Evolutionary conservation across 371 early-diverging fungal genomes (phyloP).

Genomic region (Rhizomucor pusillus): DNA sequence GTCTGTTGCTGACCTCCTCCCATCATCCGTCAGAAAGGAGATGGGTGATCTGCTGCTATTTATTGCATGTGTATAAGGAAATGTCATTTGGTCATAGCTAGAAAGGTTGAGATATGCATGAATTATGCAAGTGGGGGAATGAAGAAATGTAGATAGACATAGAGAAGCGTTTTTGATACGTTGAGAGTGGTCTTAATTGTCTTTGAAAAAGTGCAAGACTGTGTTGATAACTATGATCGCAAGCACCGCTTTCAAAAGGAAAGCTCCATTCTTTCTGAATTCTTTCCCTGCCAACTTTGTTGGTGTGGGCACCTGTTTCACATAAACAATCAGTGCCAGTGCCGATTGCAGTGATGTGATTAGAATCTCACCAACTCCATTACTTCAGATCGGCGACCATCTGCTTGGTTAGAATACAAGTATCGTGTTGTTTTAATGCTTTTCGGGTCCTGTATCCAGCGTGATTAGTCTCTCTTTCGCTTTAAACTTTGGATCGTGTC

Average conservation of each 20-base stretch:
- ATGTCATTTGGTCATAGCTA: too few species aligned
- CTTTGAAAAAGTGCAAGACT: background rate
- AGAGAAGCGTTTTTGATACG: background rate
- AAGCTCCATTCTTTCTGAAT: background rate
- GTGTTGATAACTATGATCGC: background rate
- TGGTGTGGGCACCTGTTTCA: background rate
- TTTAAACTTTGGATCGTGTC: too few species aligned
- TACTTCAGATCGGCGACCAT: conserved; percentile 1
- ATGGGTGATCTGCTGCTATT: background rate
- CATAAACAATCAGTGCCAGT: background rate
- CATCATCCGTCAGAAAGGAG: too few species aligned
- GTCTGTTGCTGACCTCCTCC: too few species aligned
- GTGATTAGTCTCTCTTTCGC: too few species aligned
- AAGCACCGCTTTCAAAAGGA: background rate
- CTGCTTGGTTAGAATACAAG: conserved; percentile 4
- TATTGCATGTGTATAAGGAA: too few species aligned
- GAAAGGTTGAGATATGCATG: too few species aligned
- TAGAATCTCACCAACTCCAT: conserved; percentile 3
- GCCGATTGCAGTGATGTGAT: too few species aligned
- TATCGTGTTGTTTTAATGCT: background rate
- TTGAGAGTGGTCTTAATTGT: background rate
- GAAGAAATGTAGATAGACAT: background rate
- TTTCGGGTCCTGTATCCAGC: too few species aligned
- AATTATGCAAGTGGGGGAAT: too few species aligned
- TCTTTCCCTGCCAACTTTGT: background rate